Percentiles rank a stretch among this genome's conserved stretches.
Conservation (phyloP, 352 stramenopile species). For the Thraustotheca clavata region DNA sequence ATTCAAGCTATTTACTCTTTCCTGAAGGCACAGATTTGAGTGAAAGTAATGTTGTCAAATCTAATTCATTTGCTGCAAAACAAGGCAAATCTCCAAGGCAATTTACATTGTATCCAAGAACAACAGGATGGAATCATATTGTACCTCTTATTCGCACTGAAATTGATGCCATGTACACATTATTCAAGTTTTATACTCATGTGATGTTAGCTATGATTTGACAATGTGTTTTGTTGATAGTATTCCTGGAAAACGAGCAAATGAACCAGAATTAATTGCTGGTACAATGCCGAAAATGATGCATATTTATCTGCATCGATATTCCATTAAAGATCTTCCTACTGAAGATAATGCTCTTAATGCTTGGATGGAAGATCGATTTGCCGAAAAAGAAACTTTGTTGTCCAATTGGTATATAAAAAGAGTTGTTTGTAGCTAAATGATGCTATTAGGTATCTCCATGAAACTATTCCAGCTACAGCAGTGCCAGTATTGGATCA, state of each 20-base stretch:
- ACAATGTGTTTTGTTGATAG: constrained; percentile 80
- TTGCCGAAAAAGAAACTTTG: constrained; percentile 53
- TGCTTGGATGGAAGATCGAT: constrained; percentile 53
- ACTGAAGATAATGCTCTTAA: constrained; percentile 37
- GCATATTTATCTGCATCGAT: constrained; percentile 62
- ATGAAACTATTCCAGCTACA: constrained; percentile 28
- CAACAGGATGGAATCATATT: constrained; percentile 68
- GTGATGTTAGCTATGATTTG: constrained; percentile 35
- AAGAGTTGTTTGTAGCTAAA: too few relatives aligned
- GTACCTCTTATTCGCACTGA: constrained; percentile 46
- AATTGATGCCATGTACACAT: constrained; percentile 51
- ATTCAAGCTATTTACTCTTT: constrained; percentile 68
- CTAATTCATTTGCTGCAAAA: constrained; percentile 44
- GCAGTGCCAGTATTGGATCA: constrained; percentile 40
- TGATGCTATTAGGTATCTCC: constrained; percentile 24
- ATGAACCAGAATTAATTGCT: constrained; percentile 49
- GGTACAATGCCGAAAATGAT: constrained; percentile 49
- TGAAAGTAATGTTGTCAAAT: constrained; percentile 52
- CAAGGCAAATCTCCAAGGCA: constrained; percentile 33
- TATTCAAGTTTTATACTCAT: not conserved
- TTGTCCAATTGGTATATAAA: constrained; percentile 59
- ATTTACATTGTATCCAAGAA: constrained; percentile 71
- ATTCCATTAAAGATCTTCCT: constrained; percentile 35
- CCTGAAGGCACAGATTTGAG: constrained; percentile 76
- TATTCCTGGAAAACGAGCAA: constrained; percentile 46